Conservation (phyloP, 305 asterid species). For the Fraxinus albicans region DNA sequence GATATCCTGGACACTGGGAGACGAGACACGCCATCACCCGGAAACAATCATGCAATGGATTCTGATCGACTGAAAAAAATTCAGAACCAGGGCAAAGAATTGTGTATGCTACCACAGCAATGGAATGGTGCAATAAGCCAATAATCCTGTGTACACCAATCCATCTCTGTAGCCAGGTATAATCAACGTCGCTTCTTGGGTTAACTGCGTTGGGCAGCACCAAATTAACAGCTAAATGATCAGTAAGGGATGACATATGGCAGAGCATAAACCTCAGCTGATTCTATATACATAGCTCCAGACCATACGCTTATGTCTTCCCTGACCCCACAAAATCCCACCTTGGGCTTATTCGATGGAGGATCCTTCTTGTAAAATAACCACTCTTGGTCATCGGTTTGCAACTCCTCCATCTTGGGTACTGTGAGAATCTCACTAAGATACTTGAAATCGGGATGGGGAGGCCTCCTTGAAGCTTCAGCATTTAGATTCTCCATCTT, state of each 20-base stretch:
- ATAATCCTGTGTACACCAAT: background rate
- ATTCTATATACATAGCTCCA: conserved; percentile 53
- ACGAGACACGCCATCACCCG: background rate
- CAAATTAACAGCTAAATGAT: conserved; percentile 17
- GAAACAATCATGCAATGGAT: background rate
- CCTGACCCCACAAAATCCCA: conserved; percentile 16
- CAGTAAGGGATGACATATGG: conserved; percentile 81
- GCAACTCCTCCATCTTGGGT: conserved; percentile 33
- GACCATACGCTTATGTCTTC: conserved; percentile 57
- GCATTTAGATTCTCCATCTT: conserved; percentile 21
- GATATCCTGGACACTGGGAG: background rate
- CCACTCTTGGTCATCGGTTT: conserved; percentile 4
- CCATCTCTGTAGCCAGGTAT: background rate
- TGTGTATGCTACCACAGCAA: background rate
- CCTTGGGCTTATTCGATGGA: conserved; percentile 22
- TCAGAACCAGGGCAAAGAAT: conserved; percentile 3
- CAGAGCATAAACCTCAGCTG: conserved; percentile 60
- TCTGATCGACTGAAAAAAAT: background rate
- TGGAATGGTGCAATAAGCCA: background rate
- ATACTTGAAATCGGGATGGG: conserved; percentile 72
- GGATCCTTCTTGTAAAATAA: conserved; percentile 28
- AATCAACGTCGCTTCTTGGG: background rate
- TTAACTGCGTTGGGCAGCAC: background rate
- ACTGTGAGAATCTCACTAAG: conserved; percentile 47
- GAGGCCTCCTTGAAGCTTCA: conserved; percentile 40